These are phyloP conservation scores for Rhizophora mangle DNA, from an alignment of 345 rosid species.

Conservation along the genomic window DNA sequence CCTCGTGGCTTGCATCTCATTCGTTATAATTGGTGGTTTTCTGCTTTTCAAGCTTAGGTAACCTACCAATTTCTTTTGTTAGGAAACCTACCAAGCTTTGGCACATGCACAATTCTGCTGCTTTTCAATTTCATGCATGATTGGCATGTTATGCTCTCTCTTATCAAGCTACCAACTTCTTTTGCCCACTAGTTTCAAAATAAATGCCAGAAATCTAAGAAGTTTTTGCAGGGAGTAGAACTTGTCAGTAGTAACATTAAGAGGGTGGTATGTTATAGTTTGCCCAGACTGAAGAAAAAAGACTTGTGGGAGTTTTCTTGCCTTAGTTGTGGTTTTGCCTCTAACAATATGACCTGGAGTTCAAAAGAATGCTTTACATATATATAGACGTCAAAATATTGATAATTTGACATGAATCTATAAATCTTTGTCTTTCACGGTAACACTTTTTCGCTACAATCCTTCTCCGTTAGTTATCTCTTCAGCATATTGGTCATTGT, in stretches of 20 bases:
- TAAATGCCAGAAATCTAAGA: too few relatives aligned
- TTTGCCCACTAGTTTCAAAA: too few relatives aligned
- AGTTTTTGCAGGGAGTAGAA: too few relatives aligned
- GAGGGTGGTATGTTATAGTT: not conserved
- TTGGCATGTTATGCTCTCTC: too few relatives aligned
- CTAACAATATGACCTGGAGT: too few relatives aligned
- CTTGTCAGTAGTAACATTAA: too few relatives aligned
- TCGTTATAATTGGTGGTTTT: constrained; percentile 79
- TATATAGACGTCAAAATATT: not conserved
- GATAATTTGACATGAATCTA: not conserved
- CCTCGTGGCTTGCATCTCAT: constrained; percentile 72
- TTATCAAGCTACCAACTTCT: too few relatives aligned
- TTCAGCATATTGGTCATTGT: not conserved
- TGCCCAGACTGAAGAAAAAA: not conserved
- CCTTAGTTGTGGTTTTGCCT: too few relatives aligned
- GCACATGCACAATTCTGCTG: constrained; percentile 2
- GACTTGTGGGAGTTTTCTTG: too few relatives aligned
- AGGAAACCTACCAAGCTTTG: not conserved
- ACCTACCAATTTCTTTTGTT: constrained; percentile 16
- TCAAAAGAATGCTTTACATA: not conserved
- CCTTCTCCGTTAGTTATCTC: not conserved
- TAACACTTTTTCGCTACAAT: not conserved
- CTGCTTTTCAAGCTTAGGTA: constrained; percentile 81
- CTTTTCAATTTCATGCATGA: not conserved
- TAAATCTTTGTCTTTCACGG: not conserved